Percentiles rank a stretch among this genome's conserved stretches.
phyloP scores from a whole-genome alignment of 2,329 filamentous ascomycete species.

The Hypoxylon sp. region DNA sequence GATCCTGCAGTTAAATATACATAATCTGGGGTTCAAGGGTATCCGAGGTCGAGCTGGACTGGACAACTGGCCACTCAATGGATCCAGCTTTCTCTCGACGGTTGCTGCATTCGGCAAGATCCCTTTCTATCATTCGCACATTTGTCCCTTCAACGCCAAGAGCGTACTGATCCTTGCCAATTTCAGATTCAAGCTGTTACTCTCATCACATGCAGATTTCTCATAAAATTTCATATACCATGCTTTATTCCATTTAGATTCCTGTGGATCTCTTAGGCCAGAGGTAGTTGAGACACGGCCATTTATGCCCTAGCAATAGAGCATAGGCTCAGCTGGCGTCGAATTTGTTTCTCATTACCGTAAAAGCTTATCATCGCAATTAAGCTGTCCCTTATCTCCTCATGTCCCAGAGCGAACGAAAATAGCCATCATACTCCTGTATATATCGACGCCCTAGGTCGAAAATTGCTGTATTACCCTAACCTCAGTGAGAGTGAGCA shows the following conservation, averaged over 20 bases:
- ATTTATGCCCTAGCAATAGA: conserved; percentile 23
- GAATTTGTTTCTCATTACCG: conserved; percentile 16
- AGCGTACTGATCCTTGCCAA: not conserved
- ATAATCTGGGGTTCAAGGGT: conserved; percentile 23
- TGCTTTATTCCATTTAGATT: conserved; percentile 35
- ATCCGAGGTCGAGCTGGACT: not conserved
- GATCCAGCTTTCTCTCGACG: conserved; percentile 7
- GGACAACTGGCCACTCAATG: not conserved
- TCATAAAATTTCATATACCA: conserved; percentile 16
- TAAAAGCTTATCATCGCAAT: conserved; percentile 5
- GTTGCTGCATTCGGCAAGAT: conserved; percentile 24
- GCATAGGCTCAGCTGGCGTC: conserved; percentile 13
- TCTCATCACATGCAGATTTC: not conserved
- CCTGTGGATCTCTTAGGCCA: conserved; percentile 37
- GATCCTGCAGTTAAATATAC: conserved; percentile 37
- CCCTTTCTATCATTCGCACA: not conserved
- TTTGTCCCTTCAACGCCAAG: not conserved
- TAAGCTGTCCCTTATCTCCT: conserved; percentile 9
- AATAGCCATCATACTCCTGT: conserved; percentile 30
- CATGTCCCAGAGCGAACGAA: conserved; percentile 26
- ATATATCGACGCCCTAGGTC: conserved; percentile 25
- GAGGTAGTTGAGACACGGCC: conserved; percentile 22
- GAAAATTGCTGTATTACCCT: conserved; percentile 29
- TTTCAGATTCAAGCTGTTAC: not conserved
- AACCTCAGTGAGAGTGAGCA: conserved; percentile 10